phyloP scores from a whole-genome alignment of 139 green algal genomes.

The Pseudopediastrum boryanum region DNA sequence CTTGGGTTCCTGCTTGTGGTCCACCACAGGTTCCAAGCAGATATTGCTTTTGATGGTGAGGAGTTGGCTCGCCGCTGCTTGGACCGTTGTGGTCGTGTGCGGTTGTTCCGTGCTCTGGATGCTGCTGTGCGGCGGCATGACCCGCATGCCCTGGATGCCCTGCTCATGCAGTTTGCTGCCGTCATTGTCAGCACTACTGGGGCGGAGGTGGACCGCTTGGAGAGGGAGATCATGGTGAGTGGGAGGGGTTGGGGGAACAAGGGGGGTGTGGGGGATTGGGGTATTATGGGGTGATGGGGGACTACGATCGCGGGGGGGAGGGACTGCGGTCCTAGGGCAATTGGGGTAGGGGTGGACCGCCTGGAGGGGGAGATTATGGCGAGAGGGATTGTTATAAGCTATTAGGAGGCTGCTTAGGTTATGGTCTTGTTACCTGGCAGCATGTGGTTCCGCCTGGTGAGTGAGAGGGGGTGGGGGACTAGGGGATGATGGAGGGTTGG shows the following conservation, averaged over 20 bases:
- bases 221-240: conserved; percentile 75
- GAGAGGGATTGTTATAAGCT: not conserved
- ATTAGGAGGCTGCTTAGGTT: not conserved
- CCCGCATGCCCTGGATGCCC: conserved; percentile 10
- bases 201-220: conserved; percentile 90
- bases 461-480: no score
- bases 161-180: conserved; percentile 67
- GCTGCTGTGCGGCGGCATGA: conserved; percentile 19
- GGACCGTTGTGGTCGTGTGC: conserved; percentile 19
- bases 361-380: not conserved
- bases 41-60: conserved; percentile 68
- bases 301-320: not conserved
- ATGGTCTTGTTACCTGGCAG: not conserved
- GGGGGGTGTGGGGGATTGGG: not conserved
- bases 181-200: conserved; percentile 83
- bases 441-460: no score
- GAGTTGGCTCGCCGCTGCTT: conserved; percentile 38
- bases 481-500: no score
- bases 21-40: conserved; percentile 84
- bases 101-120: conserved; percentile 26
- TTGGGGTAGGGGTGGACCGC: no score
- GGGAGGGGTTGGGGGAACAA: not conserved
- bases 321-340: not conserved
- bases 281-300: not conserved
- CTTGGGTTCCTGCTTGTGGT: not conserved